Base-by-base conservation (phyloP, 2,329 filamentous ascomycete genomes). In the Trichoderma sp. region DNA sequence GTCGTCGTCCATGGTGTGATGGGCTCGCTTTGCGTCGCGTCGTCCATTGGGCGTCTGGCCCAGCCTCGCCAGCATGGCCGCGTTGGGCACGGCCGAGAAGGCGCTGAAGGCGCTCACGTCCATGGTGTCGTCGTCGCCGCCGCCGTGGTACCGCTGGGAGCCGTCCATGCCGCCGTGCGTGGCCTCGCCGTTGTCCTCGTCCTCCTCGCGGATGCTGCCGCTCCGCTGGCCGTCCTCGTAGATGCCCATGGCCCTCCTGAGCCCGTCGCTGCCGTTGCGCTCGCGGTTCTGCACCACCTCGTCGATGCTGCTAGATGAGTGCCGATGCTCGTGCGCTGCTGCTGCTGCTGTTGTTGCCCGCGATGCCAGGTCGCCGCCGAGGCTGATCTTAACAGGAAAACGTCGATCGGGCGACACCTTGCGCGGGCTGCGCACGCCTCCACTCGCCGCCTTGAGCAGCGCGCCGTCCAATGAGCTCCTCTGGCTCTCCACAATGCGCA, bases 61-160 rank as follows among this genome's bases (percentile, higher is more conserved):
- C 63, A 95, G 79, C 68, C 88, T 88, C 9, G 91, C 89, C 72
- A 96, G 92, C 72, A 89, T 88, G 21, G 92, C 95, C 86, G 95
- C 87, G 71, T 94, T 92, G 6, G 92, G 92, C 62, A 97, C 87
- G 9, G 92, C 92, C 1, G 94, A 97, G 77, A 97, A 97, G 14
- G 85, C 88, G 80, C 92, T 97, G 74, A 96, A 90, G 3, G 89
- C 89, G 82, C 92, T 97, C 76, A 92, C 82, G 43, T 63, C 61
- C 85, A 89, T 78, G 51, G 88, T 90, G 70, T 92, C 89, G 69
- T 92, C 89, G 1, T 83, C 85, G 50, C 83, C 83, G 59, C 48
- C 48, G 59, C 48, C 21, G 10, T 28, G 48, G 12, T 74, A 71
- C 55, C 69, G 67, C 15, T 66, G 61, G 6, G 65, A 58, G 34